A percentile compares a stretch with the other conserved stretches of the same genome.
Conservation (phyloP, 768 basidiomycete genomes). For the Rhodotorula taiwanensis region DNA sequence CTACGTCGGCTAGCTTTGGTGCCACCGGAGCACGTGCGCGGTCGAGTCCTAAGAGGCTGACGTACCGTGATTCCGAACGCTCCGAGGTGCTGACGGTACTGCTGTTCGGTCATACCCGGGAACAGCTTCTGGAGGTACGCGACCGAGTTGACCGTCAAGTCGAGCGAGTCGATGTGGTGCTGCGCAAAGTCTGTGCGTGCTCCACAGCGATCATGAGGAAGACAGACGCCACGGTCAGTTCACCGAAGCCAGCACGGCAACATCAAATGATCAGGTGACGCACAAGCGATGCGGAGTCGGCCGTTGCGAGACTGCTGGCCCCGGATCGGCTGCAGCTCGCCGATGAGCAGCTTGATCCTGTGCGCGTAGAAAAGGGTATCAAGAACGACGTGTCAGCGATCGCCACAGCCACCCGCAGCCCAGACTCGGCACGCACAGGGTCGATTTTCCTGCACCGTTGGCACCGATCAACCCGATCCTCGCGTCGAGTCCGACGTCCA, state of each 20-base stretch:
- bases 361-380: not conserved
- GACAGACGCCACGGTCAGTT: too few species aligned
- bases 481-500: constrained; percentile 90
- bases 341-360: constrained; percentile 87
- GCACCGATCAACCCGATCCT: constrained; percentile 84
- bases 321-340: constrained; percentile 63
- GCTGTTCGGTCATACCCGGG: constrained; percentile 92
- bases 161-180: constrained; percentile 88
- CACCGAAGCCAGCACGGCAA: not conserved
- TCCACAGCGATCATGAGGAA: too few species aligned
- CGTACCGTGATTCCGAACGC: constrained; percentile 90
- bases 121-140: constrained; percentile 85
- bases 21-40: not conserved
- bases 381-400: not conserved
- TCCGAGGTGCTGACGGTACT: constrained; percentile 88
- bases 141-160: constrained; percentile 78
- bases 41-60: constrained; percentile 4
- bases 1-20: not conserved
- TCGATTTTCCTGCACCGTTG: constrained; percentile 86
- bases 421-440: constrained; percentile 54
- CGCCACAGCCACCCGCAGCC: not conserved
- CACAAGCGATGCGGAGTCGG: constrained; percentile 69
- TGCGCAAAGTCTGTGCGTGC: constrained; percentile 95
- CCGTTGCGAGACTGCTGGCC: constrained; percentile 88
- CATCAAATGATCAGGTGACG: constrained; percentile 39